Evolutionary conservation across 441 rosid species (phyloP), one percentile per base, ranked within the genome.

Genomic region (Pelargonium cotyledonis): DNA sequence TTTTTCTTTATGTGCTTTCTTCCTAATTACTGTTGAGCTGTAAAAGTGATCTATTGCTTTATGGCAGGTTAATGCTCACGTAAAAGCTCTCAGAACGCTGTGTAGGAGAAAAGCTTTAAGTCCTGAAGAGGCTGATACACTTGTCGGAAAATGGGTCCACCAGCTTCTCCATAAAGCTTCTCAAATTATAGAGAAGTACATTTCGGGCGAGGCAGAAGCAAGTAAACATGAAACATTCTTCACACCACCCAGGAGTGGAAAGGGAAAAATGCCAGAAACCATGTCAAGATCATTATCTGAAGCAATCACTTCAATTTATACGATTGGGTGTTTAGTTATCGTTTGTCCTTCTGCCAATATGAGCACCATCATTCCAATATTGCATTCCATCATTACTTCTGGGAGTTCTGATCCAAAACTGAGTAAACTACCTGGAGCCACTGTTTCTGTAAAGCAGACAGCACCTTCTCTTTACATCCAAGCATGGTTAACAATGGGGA

Each of bases 401-500:
- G 89, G 88, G 75, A 80, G 82, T 77, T 72, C 88, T 46, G 86
- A 85, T 72, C 79, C 86, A 26, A 89, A 89, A 75, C 77, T 85
- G 79, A 85, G 83, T 67, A 87, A 80, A 76, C 65, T 91, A 74
- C 88, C 89, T 14, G 83, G 82, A 63, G 78, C 85, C 73, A 65
- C 77, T 65, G 78, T 80, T 74, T 84, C 88, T 78, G 68, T 87
- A 75, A 89, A 87, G 80, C 88, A 86, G 72, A 77, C 79, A 64
- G 87, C 89, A 4, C 88, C 87, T 72, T 80, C 94, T 69, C 76
- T 91, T 72, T 94, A 88, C 69, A 83, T 87, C 68, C 97, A 89
- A 76, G 89, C 91, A 49, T 91, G 97, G 99, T 72, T 91, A 81
- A 83, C 97, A 62, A 84, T 91, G 95, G 96, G 94, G 72, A 94